phyloP scores from a whole-genome alignment of 2,329 filamentous ascomycete species.

The Helotiales sp. region DNA sequence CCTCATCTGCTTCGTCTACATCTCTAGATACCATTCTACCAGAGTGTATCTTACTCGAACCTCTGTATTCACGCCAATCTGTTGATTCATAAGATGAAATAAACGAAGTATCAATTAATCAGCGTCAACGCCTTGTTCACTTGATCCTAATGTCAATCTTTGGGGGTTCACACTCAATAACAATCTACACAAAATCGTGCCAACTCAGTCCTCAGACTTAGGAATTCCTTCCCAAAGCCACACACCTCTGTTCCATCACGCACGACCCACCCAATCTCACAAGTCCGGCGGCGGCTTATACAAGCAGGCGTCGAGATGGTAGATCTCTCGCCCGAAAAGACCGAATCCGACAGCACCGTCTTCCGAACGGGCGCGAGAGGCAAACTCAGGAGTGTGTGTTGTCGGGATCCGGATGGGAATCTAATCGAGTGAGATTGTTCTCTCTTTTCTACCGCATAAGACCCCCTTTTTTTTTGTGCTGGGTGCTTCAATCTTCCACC shows the following conservation, averaged over 20 bases:
- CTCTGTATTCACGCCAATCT: too few species aligned
- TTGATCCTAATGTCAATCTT: too few species aligned
- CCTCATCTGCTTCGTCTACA: too few species aligned
- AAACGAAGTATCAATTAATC: too few species aligned
- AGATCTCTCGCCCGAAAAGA: constrained; percentile 34
- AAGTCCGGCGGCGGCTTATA: constrained; percentile 50
- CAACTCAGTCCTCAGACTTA: constrained; percentile 1
- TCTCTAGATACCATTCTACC: too few species aligned
- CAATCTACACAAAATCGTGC: too few species aligned
- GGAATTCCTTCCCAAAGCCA: constrained; percentile 65
- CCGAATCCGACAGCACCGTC: constrained; percentile 55
- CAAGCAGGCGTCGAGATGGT: constrained; percentile 53
- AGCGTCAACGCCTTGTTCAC: too few species aligned
- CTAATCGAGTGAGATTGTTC: constrained; percentile 57
- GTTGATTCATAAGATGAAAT: too few species aligned
- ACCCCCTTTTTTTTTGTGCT: not conserved
- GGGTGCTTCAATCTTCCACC: too few species aligned
- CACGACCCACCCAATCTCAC: constrained; percentile 55
- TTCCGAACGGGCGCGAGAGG: constrained; percentile 60
- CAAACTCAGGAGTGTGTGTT: constrained; percentile 61
- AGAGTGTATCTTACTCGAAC: too few species aligned
- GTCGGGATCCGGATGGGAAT: constrained; percentile 66
- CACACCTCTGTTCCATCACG: constrained; percentile 60
- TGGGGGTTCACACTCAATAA: too few species aligned
- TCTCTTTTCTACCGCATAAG: too few species aligned